Evolutionary conservation across 306 rosid genomes (phyloP).

Genomic region (Acmispon strigosus): DNA sequence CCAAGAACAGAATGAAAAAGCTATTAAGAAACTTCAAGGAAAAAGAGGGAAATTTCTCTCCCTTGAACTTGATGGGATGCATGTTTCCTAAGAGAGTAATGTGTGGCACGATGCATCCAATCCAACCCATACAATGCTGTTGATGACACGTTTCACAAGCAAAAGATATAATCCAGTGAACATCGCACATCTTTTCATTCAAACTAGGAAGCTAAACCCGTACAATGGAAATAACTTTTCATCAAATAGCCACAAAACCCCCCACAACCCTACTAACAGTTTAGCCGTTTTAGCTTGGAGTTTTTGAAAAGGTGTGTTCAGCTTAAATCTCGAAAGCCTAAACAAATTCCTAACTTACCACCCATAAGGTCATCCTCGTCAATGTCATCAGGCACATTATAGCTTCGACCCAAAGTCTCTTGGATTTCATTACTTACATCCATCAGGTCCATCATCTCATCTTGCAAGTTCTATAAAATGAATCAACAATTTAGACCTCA

Average conservation of each 20-base stretch:
- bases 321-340: constrained; percentile 8
- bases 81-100: background rate
- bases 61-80: background rate
- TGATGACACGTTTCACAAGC: constrained; percentile 1
- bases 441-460: constrained; percentile 99
- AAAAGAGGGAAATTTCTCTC: background rate
- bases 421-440: constrained; percentile 91
- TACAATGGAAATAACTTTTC: background rate
- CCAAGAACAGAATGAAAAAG: background rate
- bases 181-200: background rate
- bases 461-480: constrained; percentile 75
- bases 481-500: constrained; percentile 10
- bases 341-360: constrained; percentile 47
- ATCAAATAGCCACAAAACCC: background rate
- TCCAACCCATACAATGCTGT: constrained; percentile 6
- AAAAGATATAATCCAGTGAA: background rate
- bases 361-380: constrained; percentile 98
- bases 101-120: background rate
- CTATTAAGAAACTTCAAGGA: background rate
- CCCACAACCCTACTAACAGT: background rate
- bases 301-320: constrained; percentile 3
- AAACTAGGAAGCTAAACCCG: background rate
- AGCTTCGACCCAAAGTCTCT: constrained; percentile 96
- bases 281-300: background rate
- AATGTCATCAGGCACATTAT: constrained; percentile 90